Base-by-base conservation (phyloP, 768 basidiomycete genomes). In the Suillus occidentalis region DNA sequence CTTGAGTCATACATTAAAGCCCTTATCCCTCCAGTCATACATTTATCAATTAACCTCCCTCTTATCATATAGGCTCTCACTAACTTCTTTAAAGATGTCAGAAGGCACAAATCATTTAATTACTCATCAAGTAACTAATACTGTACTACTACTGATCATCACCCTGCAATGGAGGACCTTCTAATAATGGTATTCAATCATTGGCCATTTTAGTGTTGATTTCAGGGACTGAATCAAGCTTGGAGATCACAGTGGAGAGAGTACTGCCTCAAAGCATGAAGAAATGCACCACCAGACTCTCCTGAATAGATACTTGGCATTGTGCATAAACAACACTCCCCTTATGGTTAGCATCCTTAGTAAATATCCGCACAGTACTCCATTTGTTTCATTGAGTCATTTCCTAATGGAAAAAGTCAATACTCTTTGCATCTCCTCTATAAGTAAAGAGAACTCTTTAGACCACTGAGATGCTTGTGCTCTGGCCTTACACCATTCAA, bases 401-500 rank as follows among this genome's bases (percentile, higher is more conserved):
- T 45, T 45, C 43, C 43, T 20, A 45, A 20, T 8, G 43, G 43
- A 47, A 56, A 64, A 66, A 16, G 10, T 63, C 43, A 66, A 3
- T n/a, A 67, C 53, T n/a, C 66, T 18, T 39, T 60, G 39, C 65
- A 65, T 65, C 37, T 67, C 66, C 52, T 65, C 65, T 0, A 60
- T 45, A 7, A 67, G 64, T 18, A 65, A 45, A 25, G 55, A 16
- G 13, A 62, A 49, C 43, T 67, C 66, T 55, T 67, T 65, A 9
- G n/a, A 43, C 66, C 66, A 67, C 0, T 50, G 45, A 39, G 62
- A 61, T 13, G 53, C 66, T 10, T 43, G 6, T 13, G 66, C 66
- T 4, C 60, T 34, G 34, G 60, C 61, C 43, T 60, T 65, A 39
- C 60, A 61, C 60, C 64, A 59, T 9, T 59, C 37, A 4, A 59